These are phyloP conservation scores for Trematosphaeria pertusa DNA, from an alignment of 2,329 filamentous ascomycete species.

Conservation along the genomic window DNA sequence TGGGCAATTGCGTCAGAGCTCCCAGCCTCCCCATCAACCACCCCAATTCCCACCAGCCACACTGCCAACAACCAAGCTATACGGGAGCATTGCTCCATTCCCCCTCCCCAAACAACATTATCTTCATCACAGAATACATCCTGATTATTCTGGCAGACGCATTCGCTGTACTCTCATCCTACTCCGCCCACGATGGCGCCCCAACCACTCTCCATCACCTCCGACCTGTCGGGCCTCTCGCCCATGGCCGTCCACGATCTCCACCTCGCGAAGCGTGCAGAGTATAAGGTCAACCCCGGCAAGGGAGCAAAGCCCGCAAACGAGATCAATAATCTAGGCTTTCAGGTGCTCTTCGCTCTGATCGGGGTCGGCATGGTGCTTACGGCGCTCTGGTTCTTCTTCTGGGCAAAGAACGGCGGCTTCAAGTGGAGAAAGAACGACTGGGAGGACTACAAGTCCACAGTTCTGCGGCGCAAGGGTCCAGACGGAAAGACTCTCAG, in stretches of 20 bases:
- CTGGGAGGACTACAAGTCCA: conserved; percentile 99
- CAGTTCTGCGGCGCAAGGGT: conserved; percentile 85
- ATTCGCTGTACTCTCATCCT: not conserved
- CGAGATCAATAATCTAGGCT: conserved; percentile 61
- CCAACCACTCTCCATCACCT: conserved; percentile 32
- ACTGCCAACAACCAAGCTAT: not conserved
- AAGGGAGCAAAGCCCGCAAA: conserved; percentile 45
- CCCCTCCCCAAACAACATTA: not conserved
- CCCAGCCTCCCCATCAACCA: not conserved
- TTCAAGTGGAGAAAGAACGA: conserved; percentile 85
- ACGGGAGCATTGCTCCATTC: not conserved
- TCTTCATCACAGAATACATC: not conserved
- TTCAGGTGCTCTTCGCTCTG: conserved; percentile 86
- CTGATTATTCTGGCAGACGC: not conserved
- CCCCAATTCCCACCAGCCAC: not conserved
- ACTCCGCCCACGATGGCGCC: conserved; percentile 37
- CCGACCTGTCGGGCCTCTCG: conserved; percentile 29
- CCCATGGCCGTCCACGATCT: conserved; percentile 40
- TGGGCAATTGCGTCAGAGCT: not conserved
- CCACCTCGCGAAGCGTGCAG: conserved; percentile 33
- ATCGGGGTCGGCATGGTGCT: conserved; percentile 79
- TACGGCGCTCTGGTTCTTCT: conserved; percentile 94
- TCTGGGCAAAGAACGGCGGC: conserved; percentile 91
- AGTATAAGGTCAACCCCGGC: conserved; percentile 33
- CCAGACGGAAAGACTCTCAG: conserved; percentile 87